These are phyloP conservation scores for Aspergillus incahuasiensis DNA, from an alignment of 495 filamentous ascomycete species.

Conservation along the genomic window DNA sequence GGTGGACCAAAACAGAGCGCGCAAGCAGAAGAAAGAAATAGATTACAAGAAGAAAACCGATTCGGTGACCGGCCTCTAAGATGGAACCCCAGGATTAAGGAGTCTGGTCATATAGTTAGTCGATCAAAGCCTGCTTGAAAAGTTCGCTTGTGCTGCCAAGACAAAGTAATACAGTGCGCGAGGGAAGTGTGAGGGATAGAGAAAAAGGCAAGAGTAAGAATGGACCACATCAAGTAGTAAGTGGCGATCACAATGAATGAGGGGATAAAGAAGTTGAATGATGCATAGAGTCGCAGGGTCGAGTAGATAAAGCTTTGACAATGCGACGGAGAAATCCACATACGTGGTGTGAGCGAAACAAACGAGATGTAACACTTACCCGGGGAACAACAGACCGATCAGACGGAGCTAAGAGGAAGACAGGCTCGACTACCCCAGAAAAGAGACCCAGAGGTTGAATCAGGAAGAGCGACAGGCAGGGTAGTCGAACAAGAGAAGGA, in stretches of 20 bases:
- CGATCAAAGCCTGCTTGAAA: slow-evolving; percentile 17
- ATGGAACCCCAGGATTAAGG: slow-evolving; percentile 10
- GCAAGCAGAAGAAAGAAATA: slow-evolving; percentile 4
- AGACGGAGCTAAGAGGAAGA: neutral
- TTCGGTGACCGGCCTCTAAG: slow-evolving; percentile 8
- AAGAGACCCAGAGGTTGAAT: neutral
- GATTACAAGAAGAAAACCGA: slow-evolving; percentile 6
- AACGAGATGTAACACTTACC: slow-evolving; percentile 17
- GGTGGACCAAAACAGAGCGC: slow-evolving; percentile 1
- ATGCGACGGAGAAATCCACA: neutral
- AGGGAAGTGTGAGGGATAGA: slow-evolving; percentile 11
- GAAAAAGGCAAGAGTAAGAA: slow-evolving; percentile 1
- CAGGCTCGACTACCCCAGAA: neutral
- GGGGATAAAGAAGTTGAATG: neutral
- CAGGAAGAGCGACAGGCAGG: neutral
- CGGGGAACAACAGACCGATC: slow-evolving; percentile 11
- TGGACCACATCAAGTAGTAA: slow-evolving; percentile 11
- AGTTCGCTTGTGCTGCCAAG: slow-evolving; percentile 46
- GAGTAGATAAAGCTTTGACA: slow-evolving; percentile 8
- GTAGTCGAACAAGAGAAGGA: slow-evolving; percentile 15
- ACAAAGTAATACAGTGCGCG: slow-evolving; percentile 25
- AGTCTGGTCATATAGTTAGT: slow-evolving; percentile 36
- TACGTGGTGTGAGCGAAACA: slow-evolving; percentile 10
- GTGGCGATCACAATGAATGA: slow-evolving; percentile 5
- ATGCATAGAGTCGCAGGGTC: neutral